A percentile compares a stretch with the other conserved stretches of the same genome.
These are phyloP conservation scores for Debaryomyces coudertii DNA, from an alignment of 1,139 yeast genomes.

Conservation along the genomic window DNA sequence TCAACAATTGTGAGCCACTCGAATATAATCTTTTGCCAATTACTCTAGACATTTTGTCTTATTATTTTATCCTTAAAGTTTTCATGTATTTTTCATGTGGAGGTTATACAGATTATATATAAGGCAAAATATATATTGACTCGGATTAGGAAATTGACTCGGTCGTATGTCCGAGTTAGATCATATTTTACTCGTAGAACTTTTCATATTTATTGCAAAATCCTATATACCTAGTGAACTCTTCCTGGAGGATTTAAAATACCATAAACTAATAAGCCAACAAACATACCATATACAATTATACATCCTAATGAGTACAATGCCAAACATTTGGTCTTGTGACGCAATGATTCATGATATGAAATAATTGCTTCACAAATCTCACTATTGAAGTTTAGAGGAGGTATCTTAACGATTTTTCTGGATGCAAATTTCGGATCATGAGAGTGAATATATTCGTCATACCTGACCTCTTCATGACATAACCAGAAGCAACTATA, in stretches of 20 bases:
- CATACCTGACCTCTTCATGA: conserved; percentile 14
- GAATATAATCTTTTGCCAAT: conserved; percentile 7
- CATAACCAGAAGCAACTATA: conserved; percentile 13
- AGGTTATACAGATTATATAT: conserved; percentile 2
- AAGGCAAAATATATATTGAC: neutral
- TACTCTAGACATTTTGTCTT: conserved; percentile 21
- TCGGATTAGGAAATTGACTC: conserved; percentile 4
- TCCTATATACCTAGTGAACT: neutral
- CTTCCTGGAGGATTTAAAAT: conserved; percentile 8
- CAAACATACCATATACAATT: conserved; percentile 4
- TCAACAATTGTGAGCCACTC: conserved; percentile 29
- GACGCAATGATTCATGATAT: conserved; percentile 1
- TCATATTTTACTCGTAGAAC: neutral
- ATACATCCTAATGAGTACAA: conserved; percentile 4
- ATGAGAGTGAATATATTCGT: conserved; percentile 16
- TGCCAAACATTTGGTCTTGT: neutral
- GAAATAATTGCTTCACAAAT: conserved; percentile 3
- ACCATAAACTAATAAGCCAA: conserved; percentile 6
- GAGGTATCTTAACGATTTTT: conserved; percentile 5
- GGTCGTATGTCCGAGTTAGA: neutral
- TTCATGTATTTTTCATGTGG: neutral
- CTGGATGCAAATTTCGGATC: conserved; percentile 5
- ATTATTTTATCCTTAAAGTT: neutral
- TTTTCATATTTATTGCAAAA: conserved; percentile 3
- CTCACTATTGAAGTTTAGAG: conserved; percentile 1